phyloP scores from a whole-genome alignment of 1,284 basidiomycete species.

The Ustilago xerochloae region DNA sequence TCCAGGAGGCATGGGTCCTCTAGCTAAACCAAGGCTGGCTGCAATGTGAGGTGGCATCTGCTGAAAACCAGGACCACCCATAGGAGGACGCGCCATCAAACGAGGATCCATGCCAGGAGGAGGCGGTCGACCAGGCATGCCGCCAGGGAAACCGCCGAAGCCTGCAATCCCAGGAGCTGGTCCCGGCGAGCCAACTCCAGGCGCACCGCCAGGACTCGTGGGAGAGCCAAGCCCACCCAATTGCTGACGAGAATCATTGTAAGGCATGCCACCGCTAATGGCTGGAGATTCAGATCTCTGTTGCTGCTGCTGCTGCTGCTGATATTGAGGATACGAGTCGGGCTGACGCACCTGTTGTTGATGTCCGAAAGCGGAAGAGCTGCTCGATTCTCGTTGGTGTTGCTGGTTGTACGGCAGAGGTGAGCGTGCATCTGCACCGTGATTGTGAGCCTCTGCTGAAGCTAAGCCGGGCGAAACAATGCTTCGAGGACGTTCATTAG shows the following conservation, averaged over 20 bases:
- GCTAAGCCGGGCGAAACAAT: slow-evolving; percentile 28
- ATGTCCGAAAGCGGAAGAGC: slow-evolving; percentile 10
- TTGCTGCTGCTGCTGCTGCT: slow-evolving; percentile 34
- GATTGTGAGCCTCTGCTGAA: slow-evolving; percentile 19
- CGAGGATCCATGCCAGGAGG: slow-evolving; percentile 54
- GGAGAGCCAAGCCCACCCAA: slow-evolving; percentile 20
- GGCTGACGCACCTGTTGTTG: slow-evolving; percentile 30
- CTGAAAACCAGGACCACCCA: slow-evolving; percentile 44
- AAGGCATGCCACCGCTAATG: slow-evolving; percentile 11
- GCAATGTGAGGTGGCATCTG: slow-evolving; percentile 58
- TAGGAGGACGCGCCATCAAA: slow-evolving; percentile 45
- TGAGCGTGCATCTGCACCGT: slow-evolving; percentile 33
- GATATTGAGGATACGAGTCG: slow-evolving; percentile 7
- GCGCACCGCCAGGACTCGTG: slow-evolving; percentile 18
- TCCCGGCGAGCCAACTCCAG: slow-evolving; percentile 31
- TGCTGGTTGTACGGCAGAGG: slow-evolving; percentile 39
- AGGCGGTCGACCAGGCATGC: slow-evolving; percentile 30
- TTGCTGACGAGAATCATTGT: slow-evolving; percentile 38
- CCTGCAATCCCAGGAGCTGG: slow-evolving; percentile 20
- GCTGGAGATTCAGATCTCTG: slow-evolving; percentile 41
- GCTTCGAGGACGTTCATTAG: slow-evolving; percentile 22
- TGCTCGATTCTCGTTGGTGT: slow-evolving; percentile 45
- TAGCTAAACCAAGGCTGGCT: slow-evolving; percentile 33
- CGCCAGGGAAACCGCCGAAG: slow-evolving; percentile 37
- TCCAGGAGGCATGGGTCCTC: slow-evolving; percentile 48